Conservation (phyloP, 73 alveolate genomes). For the Paramecium pentaurelia region DNA sequence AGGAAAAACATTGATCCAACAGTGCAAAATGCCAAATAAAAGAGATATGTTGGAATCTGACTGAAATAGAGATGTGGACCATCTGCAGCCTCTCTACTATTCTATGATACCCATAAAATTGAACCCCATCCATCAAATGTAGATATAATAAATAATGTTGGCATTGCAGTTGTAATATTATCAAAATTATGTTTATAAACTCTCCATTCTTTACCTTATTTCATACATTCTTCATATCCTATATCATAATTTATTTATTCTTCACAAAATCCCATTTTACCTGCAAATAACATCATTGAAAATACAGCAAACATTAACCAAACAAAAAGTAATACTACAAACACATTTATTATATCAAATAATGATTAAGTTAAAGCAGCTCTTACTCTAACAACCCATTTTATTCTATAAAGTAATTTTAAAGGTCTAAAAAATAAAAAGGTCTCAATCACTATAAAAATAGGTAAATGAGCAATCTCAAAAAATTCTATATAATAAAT, state of each 20-base stretch:
- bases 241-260: neutral
- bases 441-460: neutral
- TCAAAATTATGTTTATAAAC: conserved; percentile 10
- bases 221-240: neutral
- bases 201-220: neutral
- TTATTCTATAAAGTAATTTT: neutral
- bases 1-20: conserved; percentile 12
- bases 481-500: neutral
- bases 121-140: conserved; percentile 34
- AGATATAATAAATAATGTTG: neutral
- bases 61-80: conserved; percentile 27
- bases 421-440: neutral
- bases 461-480: neutral
- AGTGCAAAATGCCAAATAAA: neutral
- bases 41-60: neutral
- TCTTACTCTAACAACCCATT: neutral
- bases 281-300: neutral
- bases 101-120: conserved; percentile 7
- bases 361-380: neutral
- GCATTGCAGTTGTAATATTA: conserved; percentile 11
- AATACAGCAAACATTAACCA: conserved; percentile 14
- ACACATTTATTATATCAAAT: neutral
- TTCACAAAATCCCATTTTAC: conserved; percentile 27
- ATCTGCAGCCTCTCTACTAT: neutral
- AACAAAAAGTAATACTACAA: neutral